Evolutionary conservation across 495 filamentous ascomycete genomes (phyloP).

Genomic region (Xeromyces bisporus): DNA sequence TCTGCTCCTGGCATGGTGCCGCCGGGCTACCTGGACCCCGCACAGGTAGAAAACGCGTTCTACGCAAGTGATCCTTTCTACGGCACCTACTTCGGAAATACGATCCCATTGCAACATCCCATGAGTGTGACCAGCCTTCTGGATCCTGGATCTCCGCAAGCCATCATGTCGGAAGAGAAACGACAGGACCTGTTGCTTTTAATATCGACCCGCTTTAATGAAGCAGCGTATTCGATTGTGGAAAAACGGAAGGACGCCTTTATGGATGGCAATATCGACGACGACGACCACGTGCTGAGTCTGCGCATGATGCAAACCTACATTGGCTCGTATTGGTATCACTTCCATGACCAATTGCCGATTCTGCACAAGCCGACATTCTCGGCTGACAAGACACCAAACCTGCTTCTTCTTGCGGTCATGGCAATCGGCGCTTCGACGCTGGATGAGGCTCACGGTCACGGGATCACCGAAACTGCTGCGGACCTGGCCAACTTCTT

Average conservation of each 20-base stretch:
- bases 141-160: conserved; percentile 65
- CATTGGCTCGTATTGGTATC: conserved; percentile 82
- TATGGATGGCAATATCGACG: conserved; percentile 58
- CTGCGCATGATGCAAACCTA: conserved; percentile 90
- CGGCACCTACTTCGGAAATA: conserved; percentile 16
- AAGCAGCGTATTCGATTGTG: conserved; percentile 57
- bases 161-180: conserved; percentile 74
- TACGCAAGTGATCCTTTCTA: conserved; percentile 26
- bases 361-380: conserved; percentile 93
- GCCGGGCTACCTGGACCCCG: conserved; percentile 31
- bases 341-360: conserved; percentile 88
- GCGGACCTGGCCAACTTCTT: conserved; percentile 71
- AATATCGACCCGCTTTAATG: conserved; percentile 68
- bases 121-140: conserved; percentile 87
- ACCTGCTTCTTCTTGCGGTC: conserved; percentile 75
- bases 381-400: conserved; percentile 67
- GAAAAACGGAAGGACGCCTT: conserved; percentile 61
- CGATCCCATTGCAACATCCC: conserved; percentile 43
- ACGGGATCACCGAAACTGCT: conserved; percentile 51
- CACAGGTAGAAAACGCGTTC: conserved; percentile 26
- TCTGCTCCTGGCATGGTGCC: conserved; percentile 19
- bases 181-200: conserved; percentile 68
- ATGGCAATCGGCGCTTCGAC: conserved; percentile 88
- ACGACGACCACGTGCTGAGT: conserved; percentile 64
- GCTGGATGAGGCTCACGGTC: conserved; percentile 63